These are phyloP conservation scores for Hypoxylon rubiginosum DNA, from an alignment of 2,329 filamentous ascomycete species.

Conservation along the genomic window DNA sequence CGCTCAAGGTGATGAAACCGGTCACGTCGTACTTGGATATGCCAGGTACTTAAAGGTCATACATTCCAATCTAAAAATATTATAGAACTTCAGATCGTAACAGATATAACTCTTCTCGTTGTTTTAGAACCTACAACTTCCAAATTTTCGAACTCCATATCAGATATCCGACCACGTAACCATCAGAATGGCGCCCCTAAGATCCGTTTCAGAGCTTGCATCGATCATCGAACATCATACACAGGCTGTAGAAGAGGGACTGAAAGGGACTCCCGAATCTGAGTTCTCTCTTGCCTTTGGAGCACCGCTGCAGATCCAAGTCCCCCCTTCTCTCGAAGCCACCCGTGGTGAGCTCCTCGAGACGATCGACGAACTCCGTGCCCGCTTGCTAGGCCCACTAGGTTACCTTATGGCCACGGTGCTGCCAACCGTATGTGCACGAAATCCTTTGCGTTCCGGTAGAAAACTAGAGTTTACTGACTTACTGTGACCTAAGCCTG, in stretches of 20 bases:
- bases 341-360: slow-evolving; percentile 41
- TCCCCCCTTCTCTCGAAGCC: slow-evolving; percentile 35
- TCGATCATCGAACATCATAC: slow-evolving; percentile 41
- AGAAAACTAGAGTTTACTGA: slow-evolving; percentile 3
- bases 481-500: slow-evolving; percentile 32
- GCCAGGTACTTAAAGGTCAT: neutral
- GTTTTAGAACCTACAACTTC: neutral
- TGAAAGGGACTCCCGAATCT: slow-evolving; percentile 38
- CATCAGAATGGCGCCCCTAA: slow-evolving; percentile 40
- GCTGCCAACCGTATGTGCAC: slow-evolving; percentile 38
- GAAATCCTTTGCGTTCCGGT: neutral
- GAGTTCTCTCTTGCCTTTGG: slow-evolving; percentile 45
- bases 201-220: slow-evolving; percentile 45
- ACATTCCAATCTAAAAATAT: neutral
- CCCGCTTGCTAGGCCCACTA: slow-evolving; percentile 43
- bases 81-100: neutral
- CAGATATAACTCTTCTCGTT: neutral
- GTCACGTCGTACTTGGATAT: no score
- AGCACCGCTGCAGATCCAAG: slow-evolving; percentile 22
- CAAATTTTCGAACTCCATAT: neutral
- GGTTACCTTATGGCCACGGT: slow-evolving; percentile 34
- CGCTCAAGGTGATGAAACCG: no score
- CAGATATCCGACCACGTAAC: neutral
- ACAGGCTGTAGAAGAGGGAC: slow-evolving; percentile 33
- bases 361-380: slow-evolving; percentile 45